phyloP scores from a whole-genome alignment of 192 early-diverging fungal genomes.

The Coemansia erecta region DNA sequence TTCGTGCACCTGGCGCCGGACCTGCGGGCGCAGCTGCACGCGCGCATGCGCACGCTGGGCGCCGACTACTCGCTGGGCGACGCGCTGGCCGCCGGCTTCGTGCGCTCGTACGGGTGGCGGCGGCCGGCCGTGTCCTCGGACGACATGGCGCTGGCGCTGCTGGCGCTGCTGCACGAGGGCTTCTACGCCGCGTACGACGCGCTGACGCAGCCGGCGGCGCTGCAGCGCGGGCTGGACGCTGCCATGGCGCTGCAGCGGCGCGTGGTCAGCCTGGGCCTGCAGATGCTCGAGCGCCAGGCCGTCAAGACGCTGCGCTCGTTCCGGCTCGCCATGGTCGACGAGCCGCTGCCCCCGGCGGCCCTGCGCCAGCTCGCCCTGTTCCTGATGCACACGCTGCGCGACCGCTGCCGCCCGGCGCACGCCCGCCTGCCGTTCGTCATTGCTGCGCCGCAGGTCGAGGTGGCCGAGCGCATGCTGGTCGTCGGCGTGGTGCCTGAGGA shows the following conservation, averaged over 20 bases:
- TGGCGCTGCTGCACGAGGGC: constrained; percentile 69
- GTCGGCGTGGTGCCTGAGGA: constrained; percentile 59
- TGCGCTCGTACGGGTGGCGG: constrained; percentile 70
- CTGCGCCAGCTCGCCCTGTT: constrained; percentile 80
- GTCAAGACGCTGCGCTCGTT: constrained; percentile 73
- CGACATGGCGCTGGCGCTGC: constrained; percentile 78
- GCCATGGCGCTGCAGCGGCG: constrained; percentile 74
- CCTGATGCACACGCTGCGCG: constrained; percentile 65
- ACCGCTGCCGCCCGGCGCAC: constrained; percentile 18
- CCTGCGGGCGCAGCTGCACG: constrained; percentile 65
- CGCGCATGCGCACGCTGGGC: constrained; percentile 66
- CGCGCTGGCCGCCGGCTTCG: constrained; percentile 76
- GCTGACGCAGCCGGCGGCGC: constrained; percentile 39
- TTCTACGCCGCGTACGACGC: constrained; percentile 93
- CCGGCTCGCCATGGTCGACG: constrained; percentile 70
- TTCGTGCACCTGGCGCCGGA: constrained; percentile 76
- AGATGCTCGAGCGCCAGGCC: constrained; percentile 77
- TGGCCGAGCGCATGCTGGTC: constrained; percentile 62
- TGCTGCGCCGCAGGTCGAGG: constrained; percentile 59
- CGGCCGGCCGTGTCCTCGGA: constrained; percentile 64
- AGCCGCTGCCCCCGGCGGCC: constrained; percentile 33
- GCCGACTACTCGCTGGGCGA: constrained; percentile 79
- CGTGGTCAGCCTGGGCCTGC: constrained; percentile 73
- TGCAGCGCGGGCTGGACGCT: constrained; percentile 64
- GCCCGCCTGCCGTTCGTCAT: constrained; percentile 72